Evolutionary conservation across 108 stramenopile species (phyloP), one percentile per base, ranked within the genome.

Genomic region (Fragilaria radians): DNA sequence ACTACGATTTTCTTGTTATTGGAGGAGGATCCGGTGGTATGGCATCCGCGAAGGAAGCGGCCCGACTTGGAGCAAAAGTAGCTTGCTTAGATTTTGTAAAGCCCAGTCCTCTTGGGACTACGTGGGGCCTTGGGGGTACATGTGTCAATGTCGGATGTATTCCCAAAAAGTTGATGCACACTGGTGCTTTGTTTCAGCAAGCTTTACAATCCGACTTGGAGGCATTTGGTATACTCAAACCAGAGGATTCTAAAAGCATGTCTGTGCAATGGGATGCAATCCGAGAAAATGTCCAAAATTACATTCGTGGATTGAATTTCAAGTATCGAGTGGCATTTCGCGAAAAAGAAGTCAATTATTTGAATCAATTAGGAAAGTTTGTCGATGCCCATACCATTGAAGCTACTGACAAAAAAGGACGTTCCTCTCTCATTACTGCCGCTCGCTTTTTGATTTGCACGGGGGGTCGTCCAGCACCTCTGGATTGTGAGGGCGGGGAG

Each of bases 81-180:
- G 96, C 96, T 33, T 77, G 93, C 21, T 71, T 96, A 30, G 99
- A 99, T 69, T 97, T 82, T 66, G 97, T 98, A 65, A 96, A 96
- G 56, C 98, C 99, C 5, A 84, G 81, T 45, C 94, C 95, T 3
- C 75, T 78, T 18, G 96, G 97, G 56, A 89, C 93, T 55, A 80
- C 72, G 24, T 98, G 97, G 97, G 97, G 97, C 19, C 70, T 99
- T 23, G 99, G 99, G 14, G 99, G 99, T 23, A 99, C 97, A 1
- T 98, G 97, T 68, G 99, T 99, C 61, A 87, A 91, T 58, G 89
- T 90, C 5, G 88, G 98, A 22, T 99, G 99, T 78, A 98, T 99
- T 64, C 99, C 99, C 56, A 98, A 98, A 77, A 98, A 99, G 62
- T 78, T 99, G 11, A 96, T 94, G 86, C 97, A 99, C 65, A 75